phyloP scores from a whole-genome alignment of 2,329 filamentous ascomycete genomes.

The Pseudocercospora musae region DNA sequence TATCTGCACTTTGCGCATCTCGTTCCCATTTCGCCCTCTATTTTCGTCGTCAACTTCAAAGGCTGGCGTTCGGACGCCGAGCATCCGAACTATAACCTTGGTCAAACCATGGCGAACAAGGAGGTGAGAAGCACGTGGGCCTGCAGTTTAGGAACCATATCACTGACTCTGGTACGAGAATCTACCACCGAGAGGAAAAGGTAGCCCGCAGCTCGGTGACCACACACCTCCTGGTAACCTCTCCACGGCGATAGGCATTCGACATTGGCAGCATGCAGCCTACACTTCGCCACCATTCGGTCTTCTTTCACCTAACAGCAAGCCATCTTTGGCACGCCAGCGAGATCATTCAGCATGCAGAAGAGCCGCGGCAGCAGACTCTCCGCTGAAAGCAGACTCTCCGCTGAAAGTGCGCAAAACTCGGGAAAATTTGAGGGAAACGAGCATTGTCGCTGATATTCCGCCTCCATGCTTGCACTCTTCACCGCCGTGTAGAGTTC shows the following conservation, averaged over 20 bases:
- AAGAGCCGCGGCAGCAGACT: background rate
- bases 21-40: background rate
- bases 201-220: slow-evolving; percentile 2
- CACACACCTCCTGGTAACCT: slow-evolving; percentile 19
- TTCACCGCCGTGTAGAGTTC: background rate
- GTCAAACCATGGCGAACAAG: slow-evolving; percentile 29
- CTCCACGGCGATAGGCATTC: slow-evolving; percentile 17
- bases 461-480: slow-evolving; percentile 26
- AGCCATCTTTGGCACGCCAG: slow-evolving; percentile 30
- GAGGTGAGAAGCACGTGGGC: slow-evolving; percentile 19
- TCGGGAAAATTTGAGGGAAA: slow-evolving; percentile 33
- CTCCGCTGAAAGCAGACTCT: slow-evolving; percentile 27
- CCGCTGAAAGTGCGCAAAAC: slow-evolving; percentile 37
- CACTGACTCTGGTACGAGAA: slow-evolving; percentile 21
- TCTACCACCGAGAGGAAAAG: slow-evolving; percentile 18
- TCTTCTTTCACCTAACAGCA: slow-evolving; percentile 30
- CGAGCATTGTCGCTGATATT: slow-evolving; percentile 23
- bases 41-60: background rate
- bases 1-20: background rate
- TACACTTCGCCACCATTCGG: slow-evolving; percentile 20
- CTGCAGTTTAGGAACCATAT: background rate
- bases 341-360: slow-evolving; percentile 34
- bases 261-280: slow-evolving; percentile 21
- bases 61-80: background rate
- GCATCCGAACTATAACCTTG: background rate